Evolutionary conservation across 2,329 filamentous ascomycete species (phyloP).

Genomic region (Monilinia aucupariae): DNA sequence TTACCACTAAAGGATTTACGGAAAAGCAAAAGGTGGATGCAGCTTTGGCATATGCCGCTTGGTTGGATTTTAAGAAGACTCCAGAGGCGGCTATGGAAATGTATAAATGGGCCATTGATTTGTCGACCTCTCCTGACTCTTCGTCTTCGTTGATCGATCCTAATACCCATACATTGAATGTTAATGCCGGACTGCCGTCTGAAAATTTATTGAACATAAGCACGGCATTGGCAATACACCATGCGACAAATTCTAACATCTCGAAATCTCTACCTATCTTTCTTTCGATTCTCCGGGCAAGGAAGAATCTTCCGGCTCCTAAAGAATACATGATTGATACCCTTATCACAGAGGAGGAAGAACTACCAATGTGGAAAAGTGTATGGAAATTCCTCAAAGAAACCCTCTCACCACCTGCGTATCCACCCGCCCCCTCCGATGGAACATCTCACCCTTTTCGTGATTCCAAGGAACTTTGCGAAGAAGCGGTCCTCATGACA

Average conservation of each 20-base stretch:
- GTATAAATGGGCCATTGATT: slow-evolving; percentile 70
- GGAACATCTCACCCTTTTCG: slow-evolving; percentile 64
- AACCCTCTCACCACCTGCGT: slow-evolving; percentile 48
- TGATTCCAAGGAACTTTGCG: slow-evolving; percentile 62
- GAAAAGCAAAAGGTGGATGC: slow-evolving; percentile 76
- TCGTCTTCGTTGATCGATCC: slow-evolving; percentile 49
- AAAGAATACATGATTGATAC: slow-evolving; percentile 27
- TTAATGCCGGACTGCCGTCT: slow-evolving; percentile 53
- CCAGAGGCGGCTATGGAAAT: slow-evolving; percentile 62
- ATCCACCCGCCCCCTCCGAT: slow-evolving; percentile 64
- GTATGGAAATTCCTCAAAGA: slow-evolving; percentile 32
- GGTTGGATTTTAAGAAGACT: slow-evolving; percentile 71
- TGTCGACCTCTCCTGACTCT: slow-evolving; percentile 53
- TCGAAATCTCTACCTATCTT: slow-evolving; percentile 73
- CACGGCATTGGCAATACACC: slow-evolving; percentile 73
- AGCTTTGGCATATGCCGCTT: slow-evolving; percentile 76
- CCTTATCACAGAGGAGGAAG: slow-evolving; percentile 20
- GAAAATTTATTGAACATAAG: slow-evolving; percentile 69
- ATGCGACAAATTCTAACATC: slow-evolving; percentile 63
- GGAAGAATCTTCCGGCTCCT: slow-evolving; percentile 52
- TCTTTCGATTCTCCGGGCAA: slow-evolving; percentile 74
- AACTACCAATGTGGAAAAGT: slow-evolving; percentile 25
- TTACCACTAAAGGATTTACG: slow-evolving; percentile 75
- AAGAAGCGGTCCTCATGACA: slow-evolving; percentile 79
- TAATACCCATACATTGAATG: slow-evolving; percentile 58